Evolutionary conservation across 2,329 filamentous ascomycete genomes (phyloP).

Genomic region (Alternaria dauci): DNA sequence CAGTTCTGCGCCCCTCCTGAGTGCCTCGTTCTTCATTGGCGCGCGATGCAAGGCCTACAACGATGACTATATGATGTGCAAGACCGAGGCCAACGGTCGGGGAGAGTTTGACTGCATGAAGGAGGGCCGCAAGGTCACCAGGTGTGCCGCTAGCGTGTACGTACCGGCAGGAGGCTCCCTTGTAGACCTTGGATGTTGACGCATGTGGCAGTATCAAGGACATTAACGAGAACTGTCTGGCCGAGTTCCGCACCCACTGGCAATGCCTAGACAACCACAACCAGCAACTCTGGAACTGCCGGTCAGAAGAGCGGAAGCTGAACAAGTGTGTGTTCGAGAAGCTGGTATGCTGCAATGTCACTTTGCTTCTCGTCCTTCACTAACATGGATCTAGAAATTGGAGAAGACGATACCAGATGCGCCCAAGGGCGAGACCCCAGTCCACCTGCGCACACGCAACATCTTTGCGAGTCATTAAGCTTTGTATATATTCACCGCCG

Average conservation of each 20-base stretch:
- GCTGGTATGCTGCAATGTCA: conserved; percentile 70
- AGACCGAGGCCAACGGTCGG: conserved; percentile 88
- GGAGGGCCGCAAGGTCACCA: conserved; percentile 94
- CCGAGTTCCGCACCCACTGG: conserved; percentile 93
- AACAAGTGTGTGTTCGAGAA: conserved; percentile 98
- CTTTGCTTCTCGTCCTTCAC: background rate
- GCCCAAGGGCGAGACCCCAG: conserved; percentile 58
- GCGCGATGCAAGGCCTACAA: conserved; percentile 94
- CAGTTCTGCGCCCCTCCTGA: conserved; percentile 89
- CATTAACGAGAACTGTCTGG: conserved; percentile 92
- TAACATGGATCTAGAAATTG: conserved; percentile 52
- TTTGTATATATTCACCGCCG: conserved; percentile 44
- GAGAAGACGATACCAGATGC: conserved; percentile 62
- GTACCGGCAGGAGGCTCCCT: conserved; percentile 9
- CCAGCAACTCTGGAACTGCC: conserved; percentile 96
- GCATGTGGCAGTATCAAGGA: conserved; percentile 76
- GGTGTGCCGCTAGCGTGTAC: conserved; percentile 95
- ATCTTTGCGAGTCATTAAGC: conserved; percentile 49
- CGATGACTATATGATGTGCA: conserved; percentile 99
- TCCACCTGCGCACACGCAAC: conserved; percentile 59
- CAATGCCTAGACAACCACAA: conserved; percentile 96
- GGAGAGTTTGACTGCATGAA: conserved; percentile 95
- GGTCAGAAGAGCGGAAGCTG: conserved; percentile 83
- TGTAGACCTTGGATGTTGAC: conserved; percentile 15
- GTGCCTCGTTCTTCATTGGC: conserved; percentile 95